Conservation (phyloP, 257 asterid species). For the Plantago major region DNA sequence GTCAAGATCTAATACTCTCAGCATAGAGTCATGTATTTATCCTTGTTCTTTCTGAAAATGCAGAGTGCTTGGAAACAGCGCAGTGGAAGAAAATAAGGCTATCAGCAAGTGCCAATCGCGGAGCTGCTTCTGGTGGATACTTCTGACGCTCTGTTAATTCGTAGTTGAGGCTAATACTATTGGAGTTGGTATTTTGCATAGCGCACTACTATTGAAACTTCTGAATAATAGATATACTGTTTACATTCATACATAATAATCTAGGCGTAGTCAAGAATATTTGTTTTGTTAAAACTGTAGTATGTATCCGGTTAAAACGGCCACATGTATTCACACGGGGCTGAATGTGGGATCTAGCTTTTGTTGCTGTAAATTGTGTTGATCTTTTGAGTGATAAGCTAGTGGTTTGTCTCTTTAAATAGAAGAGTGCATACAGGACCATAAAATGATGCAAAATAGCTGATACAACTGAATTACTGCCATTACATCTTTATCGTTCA, state of each 20-base stretch:
- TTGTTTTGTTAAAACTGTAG: neutral
- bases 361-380: neutral
- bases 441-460: too few relatives aligned
- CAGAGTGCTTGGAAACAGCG: constrained; percentile 85
- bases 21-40: neutral
- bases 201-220: neutral
- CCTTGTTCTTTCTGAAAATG: constrained; percentile 19
- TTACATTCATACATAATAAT: constrained; percentile 1
- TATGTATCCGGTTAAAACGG: too few relatives aligned
- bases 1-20: too few relatives aligned
- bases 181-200: neutral
- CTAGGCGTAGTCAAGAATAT: neutral
- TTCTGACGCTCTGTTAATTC: constrained; percentile 13
- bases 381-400: neutral
- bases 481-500: too few relatives aligned
- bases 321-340: neutral
- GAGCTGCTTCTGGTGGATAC: constrained; percentile 17
- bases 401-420: too few relatives aligned
- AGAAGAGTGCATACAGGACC: too few relatives aligned
- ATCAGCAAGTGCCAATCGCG: constrained; percentile 3
- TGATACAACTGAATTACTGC: too few relatives aligned
- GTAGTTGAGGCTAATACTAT: neutral
- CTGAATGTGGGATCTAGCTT: neutral
- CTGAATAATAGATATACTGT: constrained; percentile 3
- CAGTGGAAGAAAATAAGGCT: constrained; percentile 54